Base-by-base conservation (phyloP, 108 stramenopile genomes). In the Nannochloropsis gaditana region DNA sequence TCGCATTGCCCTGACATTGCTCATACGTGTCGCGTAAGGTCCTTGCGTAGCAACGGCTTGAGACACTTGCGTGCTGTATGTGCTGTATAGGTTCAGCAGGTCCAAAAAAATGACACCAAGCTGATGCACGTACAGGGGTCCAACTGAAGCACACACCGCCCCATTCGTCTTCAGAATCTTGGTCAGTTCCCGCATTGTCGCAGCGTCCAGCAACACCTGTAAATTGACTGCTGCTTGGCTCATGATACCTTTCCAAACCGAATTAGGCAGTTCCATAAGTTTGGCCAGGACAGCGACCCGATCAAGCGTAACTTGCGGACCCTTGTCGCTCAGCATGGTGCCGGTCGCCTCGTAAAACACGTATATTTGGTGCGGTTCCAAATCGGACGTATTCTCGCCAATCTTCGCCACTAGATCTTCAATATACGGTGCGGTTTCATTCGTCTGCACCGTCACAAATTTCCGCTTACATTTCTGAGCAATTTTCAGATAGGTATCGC, bases 281-380 rank as follows among this genome's bases (percentile, higher is more conserved):
- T 92, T 93, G 31, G 86, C 88, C 86, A 95, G 92, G 43, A 97
- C 87, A 45, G 86, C 93, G 44, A 90, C 89, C 79, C 96, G 94
- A 91, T 99, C 94, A 43, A 97, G 86, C 5, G 93, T 91, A 11
- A 95, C 93, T 11, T 93, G 85, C 17, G 93, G 93, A 15, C 95
- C 96, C 82, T 91, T 93, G 87, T 98, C 97, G 82, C 93, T 95
- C 42, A 99, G 89, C 95, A 99, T 96, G 80, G 89, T 92, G 5
- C 95, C 99, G 44, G 95, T 95, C 43, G 99, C 95, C 93, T 98
- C 97, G 92, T 98, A 99, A 91, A 99, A 98, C 19, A 97, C 94
- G 86, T 98, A 95, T 21, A 98, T 93, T 92, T 99, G 99, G 92
- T 99, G 97, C 21, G 97, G 97, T 89, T 97, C 94, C 91, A 99